A percentile compares a stretch with the other conserved stretches of the same genome.
Evolutionary conservation across 306 rosid species (phyloP).

Genomic region (Malus sieversii): DNA sequence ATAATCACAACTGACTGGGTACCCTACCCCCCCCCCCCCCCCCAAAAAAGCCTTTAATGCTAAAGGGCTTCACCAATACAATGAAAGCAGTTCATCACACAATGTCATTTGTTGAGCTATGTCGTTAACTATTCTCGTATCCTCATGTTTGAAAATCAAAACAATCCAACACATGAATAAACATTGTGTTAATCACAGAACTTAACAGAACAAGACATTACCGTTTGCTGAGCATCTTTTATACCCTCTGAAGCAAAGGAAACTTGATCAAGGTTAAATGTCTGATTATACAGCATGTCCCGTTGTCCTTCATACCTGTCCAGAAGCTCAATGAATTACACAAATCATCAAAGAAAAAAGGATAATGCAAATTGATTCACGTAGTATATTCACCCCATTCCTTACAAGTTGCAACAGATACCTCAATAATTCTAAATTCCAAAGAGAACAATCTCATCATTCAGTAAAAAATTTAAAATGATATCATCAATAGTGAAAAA

Average conservation of each 20-base stretch:
- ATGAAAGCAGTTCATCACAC: background rate
- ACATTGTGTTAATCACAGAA: background rate
- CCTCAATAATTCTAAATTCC: slow-evolving; percentile 4
- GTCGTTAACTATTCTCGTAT: background rate
- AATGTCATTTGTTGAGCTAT: background rate
- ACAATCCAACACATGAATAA: background rate
- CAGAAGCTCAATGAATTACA: slow-evolving; percentile 8
- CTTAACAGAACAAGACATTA: slow-evolving; percentile 31
- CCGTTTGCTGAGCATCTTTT: slow-evolving; percentile 97
- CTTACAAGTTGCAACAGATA: background rate
- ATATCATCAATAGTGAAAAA: too few relatives aligned
- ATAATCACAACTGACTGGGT: background rate
- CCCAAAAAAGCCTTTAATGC: background rate
- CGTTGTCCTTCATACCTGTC: slow-evolving; percentile 98
- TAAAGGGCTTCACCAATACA: background rate
- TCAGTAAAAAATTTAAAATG: background rate
- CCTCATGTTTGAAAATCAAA: background rate
- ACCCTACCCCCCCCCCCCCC: too few relatives aligned
- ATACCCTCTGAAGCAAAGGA: slow-evolving; percentile 88
- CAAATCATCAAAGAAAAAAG: background rate
- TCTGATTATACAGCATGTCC: slow-evolving; percentile 93
- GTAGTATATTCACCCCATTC: background rate
- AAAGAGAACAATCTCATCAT: background rate
- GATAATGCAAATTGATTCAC: background rate
- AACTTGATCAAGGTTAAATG: slow-evolving; percentile 96